Evolutionary conservation across 495 filamentous ascomycete genomes (phyloP).

Genomic region (Aspergillus sclerotiicarbonarius): DNA sequence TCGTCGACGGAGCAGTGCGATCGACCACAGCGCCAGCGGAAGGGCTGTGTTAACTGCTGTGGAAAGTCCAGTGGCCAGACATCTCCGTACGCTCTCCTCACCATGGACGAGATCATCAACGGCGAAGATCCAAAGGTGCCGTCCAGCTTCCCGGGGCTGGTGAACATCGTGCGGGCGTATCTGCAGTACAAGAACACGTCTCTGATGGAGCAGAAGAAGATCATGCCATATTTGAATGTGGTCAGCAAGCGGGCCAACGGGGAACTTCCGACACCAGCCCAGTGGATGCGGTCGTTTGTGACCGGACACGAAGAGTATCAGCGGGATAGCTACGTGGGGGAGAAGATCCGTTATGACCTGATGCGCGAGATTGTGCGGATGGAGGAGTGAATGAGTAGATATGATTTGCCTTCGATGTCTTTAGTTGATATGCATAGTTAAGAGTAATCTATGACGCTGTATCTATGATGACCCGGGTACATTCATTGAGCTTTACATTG

Average conservation of each 20-base stretch:
- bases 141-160: constrained; percentile 62
- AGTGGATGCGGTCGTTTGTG: constrained; percentile 81
- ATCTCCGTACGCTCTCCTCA: constrained; percentile 54
- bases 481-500: too few relatives aligned
- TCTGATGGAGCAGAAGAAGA: constrained; percentile 71
- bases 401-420: not conserved
- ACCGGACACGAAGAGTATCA: constrained; percentile 61
- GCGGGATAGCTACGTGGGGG: constrained; percentile 67
- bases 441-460: too few relatives aligned
- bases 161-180: constrained; percentile 82
- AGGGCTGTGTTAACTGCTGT: constrained; percentile 33
- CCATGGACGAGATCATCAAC: constrained; percentile 82
- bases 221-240: constrained; percentile 71
- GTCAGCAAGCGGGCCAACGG: constrained; percentile 79
- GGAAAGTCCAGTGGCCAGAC: not conserved
- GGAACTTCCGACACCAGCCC: constrained; percentile 72
- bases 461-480: too few relatives aligned
- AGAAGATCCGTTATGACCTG: constrained; percentile 73
- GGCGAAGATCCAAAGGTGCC: constrained; percentile 31
- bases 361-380: constrained; percentile 57
- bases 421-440: too few relatives aligned
- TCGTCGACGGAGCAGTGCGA: constrained; percentile 52
- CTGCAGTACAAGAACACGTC: constrained; percentile 81
- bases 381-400: not conserved
- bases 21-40: constrained; percentile 61